A percentile compares a stretch with the other conserved stretches of the same genome.
These are phyloP conservation scores for Cydonia oblonga DNA, from an alignment of 331 rosid species.

Conservation along the genomic window DNA sequence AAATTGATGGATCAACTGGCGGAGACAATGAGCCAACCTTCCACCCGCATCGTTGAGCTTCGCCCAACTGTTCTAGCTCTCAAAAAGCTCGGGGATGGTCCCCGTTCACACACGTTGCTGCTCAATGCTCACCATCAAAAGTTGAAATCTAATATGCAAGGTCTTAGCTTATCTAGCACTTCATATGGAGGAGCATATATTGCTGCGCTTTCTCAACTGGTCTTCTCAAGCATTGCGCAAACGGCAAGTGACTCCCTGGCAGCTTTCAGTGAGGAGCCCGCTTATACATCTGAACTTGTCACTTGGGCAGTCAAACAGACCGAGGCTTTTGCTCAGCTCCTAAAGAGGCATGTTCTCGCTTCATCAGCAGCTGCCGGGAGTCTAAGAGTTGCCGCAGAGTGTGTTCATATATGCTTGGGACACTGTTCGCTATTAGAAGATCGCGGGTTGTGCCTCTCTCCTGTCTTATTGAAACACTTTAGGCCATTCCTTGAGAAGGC, in stretches of 20 bases:
- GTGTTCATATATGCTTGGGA: conserved; percentile 66
- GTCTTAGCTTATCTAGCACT: conserved; percentile 18
- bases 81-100: conserved; percentile 75
- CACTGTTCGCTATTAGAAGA: conserved; percentile 59
- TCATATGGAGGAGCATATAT: conserved; percentile 44
- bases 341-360: conserved; percentile 53
- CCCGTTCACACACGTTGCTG: conserved; percentile 66
- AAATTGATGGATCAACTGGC: conserved; percentile 67
- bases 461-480: conserved; percentile 48
- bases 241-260: conserved; percentile 59
- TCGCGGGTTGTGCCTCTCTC: conserved; percentile 72
- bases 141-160: conserved; percentile 31
- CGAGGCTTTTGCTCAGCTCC: conserved; percentile 31
- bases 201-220: conserved; percentile 50
- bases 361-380: conserved; percentile 72
- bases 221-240: conserved; percentile 66
- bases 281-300: conserved; percentile 77
- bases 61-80: conserved; percentile 49
- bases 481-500: conserved; percentile 60
- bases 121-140: conserved; percentile 49
- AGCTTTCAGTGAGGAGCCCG: conserved; percentile 59
- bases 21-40: conserved; percentile 56
- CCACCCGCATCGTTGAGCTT: conserved; percentile 50
- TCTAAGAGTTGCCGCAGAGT: conserved; percentile 59
- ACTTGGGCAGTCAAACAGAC: conserved; percentile 84